A percentile compares a stretch with the other conserved stretches of the same genome.
Evolutionary conservation across 176 grass and related monocot species (phyloP).

Genomic region (Oryza australiensis): DNA sequence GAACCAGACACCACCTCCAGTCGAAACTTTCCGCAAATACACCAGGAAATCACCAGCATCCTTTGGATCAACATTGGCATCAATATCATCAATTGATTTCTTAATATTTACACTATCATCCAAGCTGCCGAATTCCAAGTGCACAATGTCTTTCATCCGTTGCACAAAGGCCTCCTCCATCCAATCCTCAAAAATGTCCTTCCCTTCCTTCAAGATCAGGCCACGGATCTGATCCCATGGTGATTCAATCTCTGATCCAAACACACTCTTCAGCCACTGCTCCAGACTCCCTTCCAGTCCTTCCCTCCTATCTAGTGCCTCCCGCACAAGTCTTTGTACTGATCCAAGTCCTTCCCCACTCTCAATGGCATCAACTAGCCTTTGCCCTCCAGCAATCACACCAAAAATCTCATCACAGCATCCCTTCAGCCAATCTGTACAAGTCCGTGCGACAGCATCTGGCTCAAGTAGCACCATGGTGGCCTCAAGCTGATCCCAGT

Average conservation of each 20-base stretch:
- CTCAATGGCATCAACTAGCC: slow-evolving; percentile 64
- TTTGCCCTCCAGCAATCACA: slow-evolving; percentile 45
- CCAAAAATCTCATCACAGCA: slow-evolving; percentile 83
- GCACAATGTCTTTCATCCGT: slow-evolving; percentile 85
- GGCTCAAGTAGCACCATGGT: slow-evolving; percentile 75
- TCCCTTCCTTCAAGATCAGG: slow-evolving; percentile 77
- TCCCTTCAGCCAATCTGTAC: slow-evolving; percentile 71
- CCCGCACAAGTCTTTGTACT: slow-evolving; percentile 63
- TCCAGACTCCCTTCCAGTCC: slow-evolving; percentile 80
- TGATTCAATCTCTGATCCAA: slow-evolving; percentile 90
- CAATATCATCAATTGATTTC: slow-evolving; percentile 63
- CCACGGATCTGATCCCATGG: slow-evolving; percentile 93
- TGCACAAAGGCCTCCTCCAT: slow-evolving; percentile 82
- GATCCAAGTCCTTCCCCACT: slow-evolving; percentile 68
- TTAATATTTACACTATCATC: slow-evolving; percentile 56
- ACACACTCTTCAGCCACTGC: slow-evolving; percentile 87
- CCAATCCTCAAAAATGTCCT: slow-evolving; percentile 85
- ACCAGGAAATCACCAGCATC: slow-evolving; percentile 56
- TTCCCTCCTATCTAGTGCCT: slow-evolving; percentile 66
- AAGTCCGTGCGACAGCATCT: slow-evolving; percentile 57
- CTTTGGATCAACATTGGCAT: slow-evolving; percentile 42
- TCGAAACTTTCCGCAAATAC: slow-evolving; percentile 60
- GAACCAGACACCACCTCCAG: slow-evolving; percentile 77
- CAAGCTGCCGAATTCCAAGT: slow-evolving; percentile 73
- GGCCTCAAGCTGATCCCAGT: slow-evolving; percentile 85